phyloP scores from a whole-genome alignment of 345 rosid species.

The Eucalyptus regnans region DNA sequence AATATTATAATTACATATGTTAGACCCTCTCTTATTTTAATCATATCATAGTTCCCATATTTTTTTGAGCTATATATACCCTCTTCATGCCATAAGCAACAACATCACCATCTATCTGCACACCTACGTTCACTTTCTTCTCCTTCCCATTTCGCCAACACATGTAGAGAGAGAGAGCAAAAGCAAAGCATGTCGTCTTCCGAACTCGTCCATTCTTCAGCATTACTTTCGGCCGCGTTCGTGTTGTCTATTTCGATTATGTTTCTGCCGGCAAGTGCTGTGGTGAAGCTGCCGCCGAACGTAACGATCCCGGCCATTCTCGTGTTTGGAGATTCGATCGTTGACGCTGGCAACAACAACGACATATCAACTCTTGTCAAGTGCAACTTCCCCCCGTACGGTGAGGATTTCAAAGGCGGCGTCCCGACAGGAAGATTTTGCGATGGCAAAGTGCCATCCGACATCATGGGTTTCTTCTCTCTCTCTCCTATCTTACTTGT shows the following conservation, averaged over 20 bases:
- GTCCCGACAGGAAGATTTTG: conserved; percentile 69
- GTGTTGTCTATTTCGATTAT: neutral
- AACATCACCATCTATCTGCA: neutral
- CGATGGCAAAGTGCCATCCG: conserved; percentile 68
- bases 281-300: conserved; percentile 7
- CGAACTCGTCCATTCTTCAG: neutral
- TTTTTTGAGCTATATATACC: neutral
- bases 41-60: neutral
- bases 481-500: neutral
- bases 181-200: neutral
- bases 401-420: conserved; percentile 42
- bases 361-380: conserved; percentile 26
- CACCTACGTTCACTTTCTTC: neutral
- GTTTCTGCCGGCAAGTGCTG: neutral
- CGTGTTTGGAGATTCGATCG: conserved; percentile 80
- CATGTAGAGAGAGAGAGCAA: neutral
- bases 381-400: conserved; percentile 66
- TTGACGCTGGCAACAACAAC: conserved; percentile 81
- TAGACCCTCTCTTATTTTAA: neutral
- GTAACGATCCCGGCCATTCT: conserved; percentile 36
- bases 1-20: neutral
- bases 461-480: conserved; percentile 32
- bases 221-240: neutral
- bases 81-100: neutral
- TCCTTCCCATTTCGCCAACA: neutral